Conservation (phyloP, 495 filamentous ascomycete genomes). For the Podospora comata region DNA sequence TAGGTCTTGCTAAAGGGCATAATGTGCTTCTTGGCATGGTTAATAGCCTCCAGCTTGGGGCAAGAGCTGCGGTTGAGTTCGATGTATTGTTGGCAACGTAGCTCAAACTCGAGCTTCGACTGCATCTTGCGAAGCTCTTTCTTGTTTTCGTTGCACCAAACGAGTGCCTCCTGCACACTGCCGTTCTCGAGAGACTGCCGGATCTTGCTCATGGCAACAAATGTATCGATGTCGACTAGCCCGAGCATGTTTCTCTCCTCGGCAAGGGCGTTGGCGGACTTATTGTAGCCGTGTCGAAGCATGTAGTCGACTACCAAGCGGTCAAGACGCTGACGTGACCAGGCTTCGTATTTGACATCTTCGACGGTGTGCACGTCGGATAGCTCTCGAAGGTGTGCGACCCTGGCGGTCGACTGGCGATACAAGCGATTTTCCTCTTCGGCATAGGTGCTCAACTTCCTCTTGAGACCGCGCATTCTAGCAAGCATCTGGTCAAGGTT, state of each 20-base stretch:
- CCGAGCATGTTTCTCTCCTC: constrained; percentile 61
- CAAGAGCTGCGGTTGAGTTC: constrained; percentile 72
- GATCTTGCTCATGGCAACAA: constrained; percentile 76
- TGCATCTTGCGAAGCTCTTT: constrained; percentile 78
- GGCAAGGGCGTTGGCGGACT: constrained; percentile 72
- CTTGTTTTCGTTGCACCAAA: constrained; percentile 92
- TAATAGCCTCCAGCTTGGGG: constrained; percentile 63
- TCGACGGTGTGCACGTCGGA: constrained; percentile 76
- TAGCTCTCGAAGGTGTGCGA: constrained; percentile 74
- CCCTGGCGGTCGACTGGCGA: constrained; percentile 67
- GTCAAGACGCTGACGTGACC: constrained; percentile 78
- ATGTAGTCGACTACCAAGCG: constrained; percentile 87
- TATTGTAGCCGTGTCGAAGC: constrained; percentile 74
- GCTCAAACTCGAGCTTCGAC: constrained; percentile 88
- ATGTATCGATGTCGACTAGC: constrained; percentile 85
- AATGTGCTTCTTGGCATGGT: constrained; percentile 78
- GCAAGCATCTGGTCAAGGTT: constrained; percentile 80
- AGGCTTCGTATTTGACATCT: constrained; percentile 91
- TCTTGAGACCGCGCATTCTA: constrained; percentile 78
- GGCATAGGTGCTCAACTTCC: constrained; percentile 74
- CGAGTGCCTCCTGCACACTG: constrained; percentile 73
- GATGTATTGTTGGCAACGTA: constrained; percentile 93
- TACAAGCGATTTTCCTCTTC: constrained; percentile 75
- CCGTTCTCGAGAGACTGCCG: constrained; percentile 64
- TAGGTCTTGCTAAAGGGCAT: constrained; percentile 63